Evolutionary conservation across 306 rosid species (phyloP), one percentile per base, ranked within the genome.

Genomic region (Rubus idaeus): DNA sequence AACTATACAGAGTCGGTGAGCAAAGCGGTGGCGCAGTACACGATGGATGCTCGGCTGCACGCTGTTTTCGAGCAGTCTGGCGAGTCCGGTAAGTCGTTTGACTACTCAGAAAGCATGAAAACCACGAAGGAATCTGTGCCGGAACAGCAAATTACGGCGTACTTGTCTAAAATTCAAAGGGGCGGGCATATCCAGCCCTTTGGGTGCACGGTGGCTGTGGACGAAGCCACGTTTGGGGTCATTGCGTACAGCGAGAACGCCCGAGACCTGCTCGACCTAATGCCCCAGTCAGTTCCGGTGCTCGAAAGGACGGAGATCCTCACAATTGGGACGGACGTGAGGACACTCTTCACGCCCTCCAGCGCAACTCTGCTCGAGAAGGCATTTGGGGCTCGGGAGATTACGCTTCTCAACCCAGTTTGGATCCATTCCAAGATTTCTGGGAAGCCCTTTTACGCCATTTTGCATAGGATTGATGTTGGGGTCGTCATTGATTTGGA

Each of bases 1-100:
- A 68, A 77, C 40, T 8, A n/a, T 26, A 7, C 89, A 2, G 94
- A 89, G 65, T 85, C 89, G 10, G 50, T 90, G 68, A 90, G 79
- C 81, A 92, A 91, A 76, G 99, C 97, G 45, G 85, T 96, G 45
- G 99, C 97, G 1, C 99, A 96, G 89, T 92, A 89, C 89, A 96
- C 99, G 3, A 89, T 80, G 7, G 99, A 96, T 52, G 99, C 99
- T 14, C 84, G 97, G 5, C 97, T 96, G 8, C 98, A 96, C 78
- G 91, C 98, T 0, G 99, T 91, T 4, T 96, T 88, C 75, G 99
- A 96, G 72, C 92, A 86, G 76, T 90, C 97, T 0, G 92, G 97
- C 40, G 93, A 87, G 79, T 83, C 91, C 0, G 90, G 90, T n/a
- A 87, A 86, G 87, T 88, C 92, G 8, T 92, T 92, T 62, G 90